Base-by-base conservation (phyloP, 164 flowering plant genomes). In the Hamamelis virginiana region DNA sequence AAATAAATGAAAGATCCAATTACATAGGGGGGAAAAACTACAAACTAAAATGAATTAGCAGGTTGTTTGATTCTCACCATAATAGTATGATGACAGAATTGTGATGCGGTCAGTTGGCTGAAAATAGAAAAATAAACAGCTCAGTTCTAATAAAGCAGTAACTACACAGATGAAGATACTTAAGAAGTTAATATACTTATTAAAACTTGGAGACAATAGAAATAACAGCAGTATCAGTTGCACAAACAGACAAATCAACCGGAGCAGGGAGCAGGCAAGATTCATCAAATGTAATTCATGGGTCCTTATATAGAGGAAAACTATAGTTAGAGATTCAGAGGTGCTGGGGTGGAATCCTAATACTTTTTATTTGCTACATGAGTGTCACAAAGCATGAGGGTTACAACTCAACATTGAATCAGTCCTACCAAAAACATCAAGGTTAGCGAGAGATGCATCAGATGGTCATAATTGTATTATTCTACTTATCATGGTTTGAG, bases 31-130 rank as follows among this genome's bases (percentile, higher is more conserved):
- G 13, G 13, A 19, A n/a, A n/a, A n/a, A n/a, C 1, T 23, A 26
- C 50, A 41, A 43, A n/a, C n/a, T n/a, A n/a, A n/a, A 16, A 25
- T 11, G 25, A 4, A 38, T 46, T 23, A 71, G 18, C n/a, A 50
- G 5, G 21, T 9, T 65, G 59, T 1, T 41, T 57, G n/a, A n/a
- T 50, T 69, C 97, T 85, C 73, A 94, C 95, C 97, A 74, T 92
- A 94, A 63, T 78, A 94, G 78, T 94, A 94, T 57, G 98, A 80
- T 60, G 98, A 94, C 47, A 89, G 74, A 69, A 94, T 92, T 26
- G 90, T 87, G 80, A 92, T 86, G 67, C 98, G 89, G 74, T 90
- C 96, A 38, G 74, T 78, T 45, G 97, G 96, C 95, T 94, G 96
- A 23, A 76, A 84, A 74, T 53, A 43, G 59, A 70, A 72, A 68